Base-by-base conservation (phyloP, 345 rosid genomes). In the Reutealis trisperma region DNA sequence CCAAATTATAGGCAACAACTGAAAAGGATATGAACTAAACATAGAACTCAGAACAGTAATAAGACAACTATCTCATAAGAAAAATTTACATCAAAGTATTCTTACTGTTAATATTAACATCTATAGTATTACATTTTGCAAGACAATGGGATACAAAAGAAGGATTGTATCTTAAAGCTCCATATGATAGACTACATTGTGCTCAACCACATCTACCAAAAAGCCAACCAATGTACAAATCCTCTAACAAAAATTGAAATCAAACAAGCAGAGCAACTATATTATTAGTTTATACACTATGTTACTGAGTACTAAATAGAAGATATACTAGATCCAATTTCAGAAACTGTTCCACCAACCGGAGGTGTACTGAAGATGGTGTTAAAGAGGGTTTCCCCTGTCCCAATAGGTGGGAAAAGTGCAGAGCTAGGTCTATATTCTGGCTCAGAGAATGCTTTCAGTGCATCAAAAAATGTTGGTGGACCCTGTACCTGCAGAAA, bases 401-500 rank as follows among this genome's bases (percentile, higher is more conserved):
- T 13, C 42, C 37, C 27, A 14, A 57, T 57, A 32, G 64, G 52
- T 41, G 34, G 13, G 15, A 34, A 41, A 22, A 14, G 7, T 55
- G 52, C 57, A 37, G 65, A 14, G 5, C 49, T 51, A 3, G 44
- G 49, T 16, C 8, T 14, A 15, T 54, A 15, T 2, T 65, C 34
- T n/a, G 21, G 16, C 16, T 34, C 77, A 37, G 37, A 0, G 18
- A 34, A 64, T 37, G 63, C 44, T 21, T 65, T 25, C 41, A 51
- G 1, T 19, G 41, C 8, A 24, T 41, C 78, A 16, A 52, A 41
- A 34, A 69, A 69, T 0, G 55, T 68, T 14, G 1, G 24, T 54
- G 22, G 18, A 66, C 63, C 37, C 51, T 18, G 62, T 34, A n/a
- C 41, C 71, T 54, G 61, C 72, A 75, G 42, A 42, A 65, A n/a